Base-by-base conservation (phyloP, 108 stramenopile species). In the Conticribra weissflogii region DNA sequence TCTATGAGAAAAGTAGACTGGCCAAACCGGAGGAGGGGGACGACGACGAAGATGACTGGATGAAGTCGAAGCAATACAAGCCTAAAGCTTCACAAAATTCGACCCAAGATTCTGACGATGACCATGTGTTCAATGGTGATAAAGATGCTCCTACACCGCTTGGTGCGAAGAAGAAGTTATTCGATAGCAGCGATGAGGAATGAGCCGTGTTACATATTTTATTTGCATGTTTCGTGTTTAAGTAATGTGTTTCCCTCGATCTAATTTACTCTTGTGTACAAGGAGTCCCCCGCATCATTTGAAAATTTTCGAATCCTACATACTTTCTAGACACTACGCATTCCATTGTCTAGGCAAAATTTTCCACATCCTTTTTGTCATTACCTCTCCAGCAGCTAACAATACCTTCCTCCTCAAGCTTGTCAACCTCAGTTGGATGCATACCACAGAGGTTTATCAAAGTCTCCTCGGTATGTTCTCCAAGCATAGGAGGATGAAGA, bases 391-490 rank as follows among this genome's bases (percentile, higher is more conserved):
- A 80, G n/a, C 72, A 68, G 24, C 65, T 59, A 28, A 81, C 55
- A 25, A 72, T 72, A 14, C 69, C 73, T 28, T 27, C 47, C 14
- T 55, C 48, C 51, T 61, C 59, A 16, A 76, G 65, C 12, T 34
- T 19, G 23, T 70, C 63, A 2, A 81, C 59, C 16, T 61, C 66
- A 15, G n/a, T 15, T 7, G 49, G n/a, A 24, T 54, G 34, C 72
- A 83, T 68, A 0, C 60, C 57, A 18, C 66, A 50, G 0, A 77
- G n/a, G 1, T 78, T 54, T 53, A 62, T 66, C 61, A 83, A 57
- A 58, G 72, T 44, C 52, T 78, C 76, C 63, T 78, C 72, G 21
- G 82, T 77, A 60, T 83, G 82, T 48, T 83, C 66, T 4, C 82
- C 82, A 15, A 83, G 54, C 59, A 83, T 67, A 1, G 82, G 82